phyloP scores from a whole-genome alignment of 225 moss, liverwort and hornwort species.

The Straminergon stramineum region DNA sequence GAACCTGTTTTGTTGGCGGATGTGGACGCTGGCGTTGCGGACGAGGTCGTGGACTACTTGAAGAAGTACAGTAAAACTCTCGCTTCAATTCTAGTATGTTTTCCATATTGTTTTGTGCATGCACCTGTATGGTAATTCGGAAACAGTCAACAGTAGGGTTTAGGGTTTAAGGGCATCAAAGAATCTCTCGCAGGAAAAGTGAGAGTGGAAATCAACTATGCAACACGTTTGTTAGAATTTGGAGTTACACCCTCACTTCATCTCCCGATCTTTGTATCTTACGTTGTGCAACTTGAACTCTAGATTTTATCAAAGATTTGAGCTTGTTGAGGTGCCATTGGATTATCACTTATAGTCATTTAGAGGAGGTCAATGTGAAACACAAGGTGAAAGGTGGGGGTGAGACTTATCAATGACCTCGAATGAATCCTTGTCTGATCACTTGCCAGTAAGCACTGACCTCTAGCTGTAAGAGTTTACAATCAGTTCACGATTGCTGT shows the following conservation, averaged over 20 bases:
- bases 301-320: not conserved
- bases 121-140: not conserved
- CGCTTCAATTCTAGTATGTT: not conserved
- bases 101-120: not conserved
- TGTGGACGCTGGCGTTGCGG: conserved; percentile 50
- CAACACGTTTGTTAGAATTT: not conserved
- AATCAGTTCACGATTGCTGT: not conserved
- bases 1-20: conserved; percentile 7
- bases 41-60: conserved; percentile 58
- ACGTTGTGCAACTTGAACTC: not conserved
- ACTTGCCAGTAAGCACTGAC: not conserved
- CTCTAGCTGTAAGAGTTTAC: not conserved
- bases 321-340: not conserved
- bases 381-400: not conserved
- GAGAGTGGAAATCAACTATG: not conserved
- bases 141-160: not conserved
- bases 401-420: not conserved
- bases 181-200: not conserved
- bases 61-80: conserved; percentile 49
- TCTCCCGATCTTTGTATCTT: not conserved
- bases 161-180: not conserved
- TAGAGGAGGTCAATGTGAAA: not conserved
- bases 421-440: not conserved
- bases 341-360: not conserved
- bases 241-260: not conserved